Percentiles rank a stretch among this genome's conserved stretches.
phyloP scores from a whole-genome alignment of 306 rosid species.

The Cicer pinnatifidum region DNA sequence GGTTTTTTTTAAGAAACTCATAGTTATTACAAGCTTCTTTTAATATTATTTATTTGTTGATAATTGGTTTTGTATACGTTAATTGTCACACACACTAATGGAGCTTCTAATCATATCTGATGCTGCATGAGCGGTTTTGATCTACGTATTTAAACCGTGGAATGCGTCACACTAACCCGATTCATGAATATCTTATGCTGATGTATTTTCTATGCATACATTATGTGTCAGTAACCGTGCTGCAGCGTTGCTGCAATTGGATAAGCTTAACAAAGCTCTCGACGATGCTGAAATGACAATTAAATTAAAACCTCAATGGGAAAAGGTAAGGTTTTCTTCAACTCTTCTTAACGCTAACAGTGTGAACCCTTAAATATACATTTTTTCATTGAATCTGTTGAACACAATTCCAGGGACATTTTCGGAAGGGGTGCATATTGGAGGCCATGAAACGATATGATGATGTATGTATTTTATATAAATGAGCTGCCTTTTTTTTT shows the following conservation, averaged over 20 bases:
- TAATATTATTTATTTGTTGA: not conserved
- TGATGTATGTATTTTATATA: slow-evolving; percentile 56
- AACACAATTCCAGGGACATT: slow-evolving; percentile 77
- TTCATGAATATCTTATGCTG: slow-evolving; percentile 31
- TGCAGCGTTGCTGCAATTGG: slow-evolving; percentile 94
- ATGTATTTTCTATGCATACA: slow-evolving; percentile 40
- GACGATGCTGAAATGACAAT: slow-evolving; percentile 95
- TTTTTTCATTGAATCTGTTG: slow-evolving; percentile 38
- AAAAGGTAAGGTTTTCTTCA: slow-evolving; percentile 61
- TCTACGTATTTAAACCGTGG: slow-evolving; percentile 11
- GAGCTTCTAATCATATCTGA: slow-evolving; percentile 30
- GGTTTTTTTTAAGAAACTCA: not conserved
- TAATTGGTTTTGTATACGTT: slow-evolving; percentile 8
- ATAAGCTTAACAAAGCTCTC: slow-evolving; percentile 91
- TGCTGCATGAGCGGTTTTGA: slow-evolving; percentile 11
- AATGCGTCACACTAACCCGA: slow-evolving; percentile 1
- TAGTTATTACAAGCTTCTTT: not conserved
- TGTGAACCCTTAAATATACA: slow-evolving; percentile 36
- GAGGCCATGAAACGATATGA: slow-evolving; percentile 95
- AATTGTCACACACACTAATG: not conserved
- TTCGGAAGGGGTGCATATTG: slow-evolving; percentile 94
- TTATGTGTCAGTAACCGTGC: slow-evolving; percentile 84
- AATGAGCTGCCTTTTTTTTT: slow-evolving; percentile 34
- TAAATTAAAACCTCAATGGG: slow-evolving; percentile 90
- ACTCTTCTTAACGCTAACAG: slow-evolving; percentile 9